Evolutionary conservation across 2,329 filamentous ascomycete species (phyloP).

Genomic region (Cladophialophora carrionii): DNA sequence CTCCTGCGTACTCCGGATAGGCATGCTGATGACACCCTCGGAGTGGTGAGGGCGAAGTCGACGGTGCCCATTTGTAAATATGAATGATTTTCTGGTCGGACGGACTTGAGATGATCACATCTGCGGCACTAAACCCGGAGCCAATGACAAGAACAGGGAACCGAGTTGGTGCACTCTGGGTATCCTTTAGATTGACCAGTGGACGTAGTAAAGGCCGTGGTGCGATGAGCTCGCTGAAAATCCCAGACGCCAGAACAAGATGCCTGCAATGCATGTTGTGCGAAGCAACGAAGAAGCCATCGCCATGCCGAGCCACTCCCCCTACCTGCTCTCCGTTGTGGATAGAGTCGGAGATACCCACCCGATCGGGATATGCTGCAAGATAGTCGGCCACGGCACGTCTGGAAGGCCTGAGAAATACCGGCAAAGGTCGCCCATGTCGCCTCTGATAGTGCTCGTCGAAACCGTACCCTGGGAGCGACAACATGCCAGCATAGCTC

Average conservation of each 20-base stretch:
- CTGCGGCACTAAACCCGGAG: slow-evolving; percentile 65
- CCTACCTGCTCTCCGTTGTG: slow-evolving; percentile 49
- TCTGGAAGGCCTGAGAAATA: slow-evolving; percentile 60
- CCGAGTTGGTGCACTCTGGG: slow-evolving; percentile 21
- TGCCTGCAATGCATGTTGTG: slow-evolving; percentile 59
- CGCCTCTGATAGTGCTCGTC: slow-evolving; percentile 54
- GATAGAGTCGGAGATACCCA: slow-evolving; percentile 56
- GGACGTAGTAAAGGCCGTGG: slow-evolving; percentile 56
- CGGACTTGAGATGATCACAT: slow-evolving; percentile 61
- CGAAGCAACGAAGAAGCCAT: slow-evolving; percentile 57
- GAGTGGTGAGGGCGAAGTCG: slow-evolving; percentile 59
- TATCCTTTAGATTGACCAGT: slow-evolving; percentile 44
- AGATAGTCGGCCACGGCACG: slow-evolving; percentile 61
- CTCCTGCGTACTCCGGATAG: slow-evolving; percentile 64
- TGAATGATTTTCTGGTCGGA: slow-evolving; percentile 60
- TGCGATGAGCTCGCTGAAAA: slow-evolving; percentile 59
- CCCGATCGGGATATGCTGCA: slow-evolving; percentile 57
- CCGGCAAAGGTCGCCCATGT: slow-evolving; percentile 50
- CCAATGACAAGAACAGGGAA: slow-evolving; percentile 60
- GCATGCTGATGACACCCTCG: slow-evolving; percentile 63
- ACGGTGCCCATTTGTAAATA: slow-evolving; percentile 63
- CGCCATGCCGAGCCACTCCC: slow-evolving; percentile 49
- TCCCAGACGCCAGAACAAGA: slow-evolving; percentile 62
- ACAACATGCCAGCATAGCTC: slow-evolving; percentile 66
- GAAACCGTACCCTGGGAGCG: slow-evolving; percentile 63